phyloP scores from a whole-genome alignment of 2,329 filamentous ascomycete genomes.

The Fragosphaeria purpurea region DNA sequence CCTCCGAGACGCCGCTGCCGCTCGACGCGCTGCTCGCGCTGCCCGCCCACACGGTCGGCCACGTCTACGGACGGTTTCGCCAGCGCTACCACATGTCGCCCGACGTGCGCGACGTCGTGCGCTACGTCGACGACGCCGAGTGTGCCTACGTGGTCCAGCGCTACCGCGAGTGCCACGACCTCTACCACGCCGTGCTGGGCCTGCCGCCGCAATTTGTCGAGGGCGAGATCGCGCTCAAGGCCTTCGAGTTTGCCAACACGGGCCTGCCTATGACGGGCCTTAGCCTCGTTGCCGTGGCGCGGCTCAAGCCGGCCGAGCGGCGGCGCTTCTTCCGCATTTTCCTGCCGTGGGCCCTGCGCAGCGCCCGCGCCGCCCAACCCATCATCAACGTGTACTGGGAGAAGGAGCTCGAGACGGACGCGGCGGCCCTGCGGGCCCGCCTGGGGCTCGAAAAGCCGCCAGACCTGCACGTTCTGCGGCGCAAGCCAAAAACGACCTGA shows the following conservation, averaged over 20 bases:
- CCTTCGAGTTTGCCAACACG: conserved; percentile 94
- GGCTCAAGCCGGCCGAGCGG: conserved; percentile 73
- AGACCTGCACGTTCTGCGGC: conserved; percentile 70
- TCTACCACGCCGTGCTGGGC: conserved; percentile 91
- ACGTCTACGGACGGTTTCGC: conserved; percentile 81
- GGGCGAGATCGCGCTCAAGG: conserved; percentile 94
- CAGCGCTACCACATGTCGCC: conserved; percentile 88
- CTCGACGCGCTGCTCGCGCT: conserved; percentile 62
- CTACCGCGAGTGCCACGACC: conserved; percentile 95
- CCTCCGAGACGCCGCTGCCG: conserved; percentile 53
- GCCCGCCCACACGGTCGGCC: conserved; percentile 65
- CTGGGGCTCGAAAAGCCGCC: conserved; percentile 82
- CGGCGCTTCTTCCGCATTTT: conserved; percentile 64
- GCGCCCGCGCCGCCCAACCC: conserved; percentile 66
- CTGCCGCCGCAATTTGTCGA: conserved; percentile 87
- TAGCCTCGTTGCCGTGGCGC: conserved; percentile 74
- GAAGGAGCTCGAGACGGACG: conserved; percentile 77
- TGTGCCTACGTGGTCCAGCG: conserved; percentile 98
- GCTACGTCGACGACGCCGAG: conserved; percentile 90
- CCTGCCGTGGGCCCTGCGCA: conserved; percentile 81
- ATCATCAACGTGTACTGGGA: conserved; percentile 98
- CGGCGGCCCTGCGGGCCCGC: conserved; percentile 61
- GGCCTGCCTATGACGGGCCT: conserved; percentile 90
- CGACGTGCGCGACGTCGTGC: conserved; percentile 71
- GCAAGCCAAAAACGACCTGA: conserved; percentile 21